Evolutionary conservation across 2,329 filamentous ascomycete genomes (phyloP).

Genomic region (Fusarium sp.): DNA sequence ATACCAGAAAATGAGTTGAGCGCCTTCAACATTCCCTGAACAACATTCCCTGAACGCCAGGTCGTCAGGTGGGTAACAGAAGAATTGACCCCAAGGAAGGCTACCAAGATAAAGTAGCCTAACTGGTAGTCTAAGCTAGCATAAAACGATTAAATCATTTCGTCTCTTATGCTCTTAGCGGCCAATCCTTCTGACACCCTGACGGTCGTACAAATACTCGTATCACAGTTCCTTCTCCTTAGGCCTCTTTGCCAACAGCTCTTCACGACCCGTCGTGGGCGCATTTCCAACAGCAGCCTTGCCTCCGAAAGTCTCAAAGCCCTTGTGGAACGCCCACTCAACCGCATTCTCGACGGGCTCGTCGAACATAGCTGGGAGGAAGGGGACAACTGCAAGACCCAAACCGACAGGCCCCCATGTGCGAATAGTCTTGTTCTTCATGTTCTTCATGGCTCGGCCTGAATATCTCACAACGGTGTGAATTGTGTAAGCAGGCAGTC

Average conservation of each 20-base stretch:
- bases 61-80: no score
- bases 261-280: conserved; percentile 64
- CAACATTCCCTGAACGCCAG: no score
- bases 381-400: conserved; percentile 80
- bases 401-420: conserved; percentile 94
- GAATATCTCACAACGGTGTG: conserved; percentile 93
- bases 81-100: no score
- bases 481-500: conserved; percentile 91
- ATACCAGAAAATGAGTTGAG: no score
- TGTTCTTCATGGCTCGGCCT: conserved; percentile 84
- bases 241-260: conserved; percentile 55
- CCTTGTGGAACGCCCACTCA: conserved; percentile 89
- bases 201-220: conserved; percentile 13
- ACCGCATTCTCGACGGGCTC: conserved; percentile 92
- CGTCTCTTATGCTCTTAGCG: no score
- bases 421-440: conserved; percentile 79
- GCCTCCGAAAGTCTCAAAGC: conserved; percentile 79
- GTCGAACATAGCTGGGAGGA: conserved; percentile 87
- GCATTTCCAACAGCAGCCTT: conserved; percentile 65
- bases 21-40: no score
- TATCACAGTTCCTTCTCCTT: conserved; percentile 60
- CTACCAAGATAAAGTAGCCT: no score
- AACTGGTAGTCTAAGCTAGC: no score
- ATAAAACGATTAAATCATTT: no score
- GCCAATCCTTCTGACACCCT: no score